Percentiles rank a stretch among this genome's conserved stretches.
phyloP scores from a whole-genome alignment of 331 rosid genomes.

The Malus hybrid region DNA sequence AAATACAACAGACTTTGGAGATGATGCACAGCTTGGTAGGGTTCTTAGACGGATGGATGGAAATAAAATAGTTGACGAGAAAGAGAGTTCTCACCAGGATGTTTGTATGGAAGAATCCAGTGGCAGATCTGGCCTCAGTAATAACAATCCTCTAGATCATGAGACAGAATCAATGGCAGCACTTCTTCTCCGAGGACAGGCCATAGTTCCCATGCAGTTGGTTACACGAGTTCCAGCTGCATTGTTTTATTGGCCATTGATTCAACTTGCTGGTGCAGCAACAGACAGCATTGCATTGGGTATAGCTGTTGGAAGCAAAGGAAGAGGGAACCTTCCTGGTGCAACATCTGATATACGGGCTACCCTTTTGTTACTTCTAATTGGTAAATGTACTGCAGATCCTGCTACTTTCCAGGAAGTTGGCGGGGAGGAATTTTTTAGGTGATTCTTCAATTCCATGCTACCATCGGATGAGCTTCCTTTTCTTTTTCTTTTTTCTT shows the following conservation, averaged over 20 bases:
- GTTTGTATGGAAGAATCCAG: constrained; percentile 50
- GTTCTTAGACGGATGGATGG: constrained; percentile 25
- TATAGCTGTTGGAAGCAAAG: constrained; percentile 98
- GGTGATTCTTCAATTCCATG: constrained; percentile 44
- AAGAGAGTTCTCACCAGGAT: constrained; percentile 35
- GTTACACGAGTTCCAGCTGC: constrained; percentile 93
- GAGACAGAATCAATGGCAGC: constrained; percentile 83
- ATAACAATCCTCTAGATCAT: constrained; percentile 45
- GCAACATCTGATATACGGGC: constrained; percentile 95
- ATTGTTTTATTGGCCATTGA: constrained; percentile 85
- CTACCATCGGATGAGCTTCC: neutral
- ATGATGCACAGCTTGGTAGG: constrained; percentile 44
- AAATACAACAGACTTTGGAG: constrained; percentile 52
- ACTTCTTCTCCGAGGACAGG: constrained; percentile 76
- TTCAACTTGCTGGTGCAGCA: constrained; percentile 98
- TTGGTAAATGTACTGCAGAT: constrained; percentile 95
- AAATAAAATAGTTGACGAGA: constrained; percentile 38
- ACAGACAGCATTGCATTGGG: constrained; percentile 92
- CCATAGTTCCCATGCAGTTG: constrained; percentile 90
- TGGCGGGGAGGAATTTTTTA: constrained; percentile 80
- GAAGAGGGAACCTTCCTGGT: constrained; percentile 95
- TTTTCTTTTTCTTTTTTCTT: too few relatives aligned
- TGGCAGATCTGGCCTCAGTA: constrained; percentile 36
- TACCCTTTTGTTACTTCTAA: constrained; percentile 79
- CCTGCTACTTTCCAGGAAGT: constrained; percentile 79